These are phyloP conservation scores for Cystobasidium onofrii DNA, from an alignment of 768 basidiomycete species.

Conservation along the genomic window DNA sequence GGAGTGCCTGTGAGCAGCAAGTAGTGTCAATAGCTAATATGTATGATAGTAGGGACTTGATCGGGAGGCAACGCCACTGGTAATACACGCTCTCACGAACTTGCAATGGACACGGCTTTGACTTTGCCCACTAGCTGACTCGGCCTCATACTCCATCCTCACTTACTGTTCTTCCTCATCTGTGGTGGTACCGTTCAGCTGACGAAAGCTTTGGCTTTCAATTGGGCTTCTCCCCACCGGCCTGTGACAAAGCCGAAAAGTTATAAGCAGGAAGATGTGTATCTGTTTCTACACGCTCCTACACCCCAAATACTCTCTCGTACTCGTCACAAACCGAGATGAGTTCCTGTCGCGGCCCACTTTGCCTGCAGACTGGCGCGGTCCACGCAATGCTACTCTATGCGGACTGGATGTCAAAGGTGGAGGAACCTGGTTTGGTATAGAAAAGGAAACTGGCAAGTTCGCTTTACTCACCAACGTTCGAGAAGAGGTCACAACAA, in stretches of 20 bases:
- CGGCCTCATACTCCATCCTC: no score
- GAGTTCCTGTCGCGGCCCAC: slow-evolving; percentile 46
- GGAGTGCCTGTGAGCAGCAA: no score
- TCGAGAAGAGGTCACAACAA: neutral
- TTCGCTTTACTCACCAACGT: slow-evolving; percentile 26
- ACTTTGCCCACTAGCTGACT: no score
- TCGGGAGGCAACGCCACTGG: no score
- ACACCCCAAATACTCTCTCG: slow-evolving; percentile 3
- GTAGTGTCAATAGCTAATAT: no score
- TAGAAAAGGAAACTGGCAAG: slow-evolving; percentile 33
- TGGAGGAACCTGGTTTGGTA: slow-evolving; percentile 47
- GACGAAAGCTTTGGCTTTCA: neutral
- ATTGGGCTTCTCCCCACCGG: neutral
- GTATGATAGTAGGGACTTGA: no score
- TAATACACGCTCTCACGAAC: no score
- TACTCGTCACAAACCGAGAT: slow-evolving; percentile 47
- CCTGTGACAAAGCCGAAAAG: neutral
- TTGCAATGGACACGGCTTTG: no score
- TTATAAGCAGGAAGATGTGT: neutral
- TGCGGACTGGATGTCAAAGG: slow-evolving; percentile 43
- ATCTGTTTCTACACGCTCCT: slow-evolving; percentile 25
- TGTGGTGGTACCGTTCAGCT: neutral
- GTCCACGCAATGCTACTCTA: slow-evolving; percentile 36
- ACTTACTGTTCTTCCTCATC: no score
- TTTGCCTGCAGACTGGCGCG: slow-evolving; percentile 43